phyloP scores from a whole-genome alignment of 495 filamentous ascomycete species.

The Lasiosphaeria miniovina region DNA sequence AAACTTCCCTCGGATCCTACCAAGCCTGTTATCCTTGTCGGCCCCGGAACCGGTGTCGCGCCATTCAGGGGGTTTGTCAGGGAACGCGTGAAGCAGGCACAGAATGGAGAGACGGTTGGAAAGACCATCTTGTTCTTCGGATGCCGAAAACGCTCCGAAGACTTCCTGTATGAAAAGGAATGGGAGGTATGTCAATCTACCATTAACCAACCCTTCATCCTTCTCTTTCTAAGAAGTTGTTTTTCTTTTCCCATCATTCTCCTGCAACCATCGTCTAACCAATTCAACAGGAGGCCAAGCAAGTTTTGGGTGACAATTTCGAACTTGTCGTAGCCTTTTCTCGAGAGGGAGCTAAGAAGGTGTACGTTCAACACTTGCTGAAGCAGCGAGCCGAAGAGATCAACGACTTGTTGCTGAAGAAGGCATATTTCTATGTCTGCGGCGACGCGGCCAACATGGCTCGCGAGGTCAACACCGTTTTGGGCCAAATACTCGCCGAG shows the following conservation, averaged over 20 bases:
- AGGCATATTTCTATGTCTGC: conserved; percentile 97
- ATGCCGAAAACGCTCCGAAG: conserved; percentile 78
- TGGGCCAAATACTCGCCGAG: conserved; percentile 79
- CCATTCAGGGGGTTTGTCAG: conserved; percentile 95
- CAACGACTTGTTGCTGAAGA: conserved; percentile 79
- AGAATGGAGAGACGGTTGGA: conserved; percentile 79
- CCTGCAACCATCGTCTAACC: conserved; percentile 8
- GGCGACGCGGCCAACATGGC: conserved; percentile 99
- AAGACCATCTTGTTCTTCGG: conserved; percentile 93
- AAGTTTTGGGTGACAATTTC: conserved; percentile 81
- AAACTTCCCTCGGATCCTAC: conserved; percentile 94
- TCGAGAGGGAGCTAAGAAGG: conserved; percentile 76
- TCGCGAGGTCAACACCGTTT: conserved; percentile 83
- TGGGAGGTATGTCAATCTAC: conserved; percentile 68
- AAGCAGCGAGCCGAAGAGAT: conserved; percentile 78
- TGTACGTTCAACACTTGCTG: conserved; percentile 95
- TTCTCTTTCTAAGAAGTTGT: conserved; percentile 36
- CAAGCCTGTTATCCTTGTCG: conserved; percentile 93
- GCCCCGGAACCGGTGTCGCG: conserved; percentile 94
- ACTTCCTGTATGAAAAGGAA: conserved; percentile 89
- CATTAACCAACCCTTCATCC: too few species aligned
- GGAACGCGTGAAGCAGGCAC: conserved; percentile 78
- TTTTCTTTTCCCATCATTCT: not conserved
- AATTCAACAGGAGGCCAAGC: conserved; percentile 64
- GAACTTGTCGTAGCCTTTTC: conserved; percentile 92